A percentile compares a stretch with the other conserved stretches of the same genome.
These are phyloP conservation scores for Coix lacrymajobi DNA, from an alignment of 176 grass and related monocot genomes.

Conservation along the genomic window DNA sequence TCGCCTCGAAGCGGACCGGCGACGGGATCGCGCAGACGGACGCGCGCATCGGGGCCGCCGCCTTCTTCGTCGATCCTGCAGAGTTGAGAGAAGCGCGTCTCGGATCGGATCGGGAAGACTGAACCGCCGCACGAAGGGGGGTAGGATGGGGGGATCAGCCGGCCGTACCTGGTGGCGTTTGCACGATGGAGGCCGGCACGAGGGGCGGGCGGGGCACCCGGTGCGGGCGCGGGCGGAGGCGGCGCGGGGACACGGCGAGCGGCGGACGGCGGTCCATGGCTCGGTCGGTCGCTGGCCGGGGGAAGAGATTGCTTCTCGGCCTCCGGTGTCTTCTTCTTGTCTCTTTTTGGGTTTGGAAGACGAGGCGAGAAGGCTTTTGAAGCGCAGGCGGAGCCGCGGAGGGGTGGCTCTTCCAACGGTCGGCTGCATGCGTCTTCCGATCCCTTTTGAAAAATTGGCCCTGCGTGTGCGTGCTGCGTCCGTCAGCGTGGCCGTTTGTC, in stretches of 20 bases:
- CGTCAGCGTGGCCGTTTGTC: neutral
- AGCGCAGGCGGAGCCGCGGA: neutral
- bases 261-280: conserved; percentile 60
- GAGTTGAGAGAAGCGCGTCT: neutral
- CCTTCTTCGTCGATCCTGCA: conserved; percentile 50
- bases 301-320: neutral
- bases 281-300: neutral
- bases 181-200: conserved; percentile 22
- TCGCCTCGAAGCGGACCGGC: conserved; percentile 13
- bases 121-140: neutral
- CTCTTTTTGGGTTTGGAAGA: neutral
- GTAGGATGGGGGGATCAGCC: neutral
- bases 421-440: neutral
- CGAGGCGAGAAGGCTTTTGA: neutral
- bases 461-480: neutral
- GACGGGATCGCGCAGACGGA: conserved; percentile 48
- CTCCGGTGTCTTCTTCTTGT: neutral
- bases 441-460: neutral
- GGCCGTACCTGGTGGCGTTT: conserved; percentile 41
- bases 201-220: neutral
- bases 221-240: conserved; percentile 67
- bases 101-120: neutral
- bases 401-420: conserved; percentile 35
- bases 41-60: conserved; percentile 22
- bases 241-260: conserved; percentile 62